A percentile compares a stretch with the other conserved stretches of the same genome.
Evolutionary conservation across 2,329 filamentous ascomycete species (phyloP).

Genomic region (Stemphylium vesicarium): DNA sequence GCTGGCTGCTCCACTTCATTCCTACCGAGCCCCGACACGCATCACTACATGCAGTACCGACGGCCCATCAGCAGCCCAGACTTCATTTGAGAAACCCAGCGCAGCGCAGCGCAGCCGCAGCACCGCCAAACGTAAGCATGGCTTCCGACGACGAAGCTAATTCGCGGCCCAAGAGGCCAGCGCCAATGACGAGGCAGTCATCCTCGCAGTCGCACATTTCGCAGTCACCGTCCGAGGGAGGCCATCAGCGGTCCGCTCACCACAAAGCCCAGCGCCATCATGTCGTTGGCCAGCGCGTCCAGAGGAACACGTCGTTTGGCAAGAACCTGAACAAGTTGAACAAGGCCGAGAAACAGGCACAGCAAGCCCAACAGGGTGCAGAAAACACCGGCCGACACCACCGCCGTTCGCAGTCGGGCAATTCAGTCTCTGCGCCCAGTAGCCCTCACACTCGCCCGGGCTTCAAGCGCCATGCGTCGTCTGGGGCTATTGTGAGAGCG

Average conservation of each 20-base stretch:
- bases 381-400: slow-evolving; percentile 42
- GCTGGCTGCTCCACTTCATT: slow-evolving; percentile 16
- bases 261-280: slow-evolving; percentile 49
- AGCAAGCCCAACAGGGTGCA: slow-evolving; percentile 33
- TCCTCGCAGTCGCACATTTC: slow-evolving; percentile 47
- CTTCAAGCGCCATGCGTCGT: slow-evolving; percentile 53
- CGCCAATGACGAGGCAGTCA: slow-evolving; percentile 45
- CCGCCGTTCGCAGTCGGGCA: slow-evolving; percentile 48
- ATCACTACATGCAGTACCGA: slow-evolving; percentile 16
- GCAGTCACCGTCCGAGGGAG: slow-evolving; percentile 46
- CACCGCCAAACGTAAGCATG: slow-evolving; percentile 43
- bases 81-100: slow-evolving; percentile 19
- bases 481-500: slow-evolving; percentile 45
- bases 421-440: slow-evolving; percentile 43
- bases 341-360: slow-evolving; percentile 38
- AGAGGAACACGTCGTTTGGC: slow-evolving; percentile 49
- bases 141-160: slow-evolving; percentile 42
- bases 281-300: slow-evolving; percentile 51
- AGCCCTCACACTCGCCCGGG: slow-evolving; percentile 44
- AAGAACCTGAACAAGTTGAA: slow-evolving; percentile 53
- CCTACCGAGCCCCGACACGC: slow-evolving; percentile 12
- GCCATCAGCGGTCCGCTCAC: slow-evolving; percentile 31
- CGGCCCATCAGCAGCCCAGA: slow-evolving; percentile 16
- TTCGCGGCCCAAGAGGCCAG: slow-evolving; percentile 46
- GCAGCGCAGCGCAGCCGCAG: slow-evolving; percentile 31